These are phyloP conservation scores for Fusarium solani-melongenae DNA, from an alignment of 2,329 filamentous ascomycete genomes.

Conservation along the genomic window DNA sequence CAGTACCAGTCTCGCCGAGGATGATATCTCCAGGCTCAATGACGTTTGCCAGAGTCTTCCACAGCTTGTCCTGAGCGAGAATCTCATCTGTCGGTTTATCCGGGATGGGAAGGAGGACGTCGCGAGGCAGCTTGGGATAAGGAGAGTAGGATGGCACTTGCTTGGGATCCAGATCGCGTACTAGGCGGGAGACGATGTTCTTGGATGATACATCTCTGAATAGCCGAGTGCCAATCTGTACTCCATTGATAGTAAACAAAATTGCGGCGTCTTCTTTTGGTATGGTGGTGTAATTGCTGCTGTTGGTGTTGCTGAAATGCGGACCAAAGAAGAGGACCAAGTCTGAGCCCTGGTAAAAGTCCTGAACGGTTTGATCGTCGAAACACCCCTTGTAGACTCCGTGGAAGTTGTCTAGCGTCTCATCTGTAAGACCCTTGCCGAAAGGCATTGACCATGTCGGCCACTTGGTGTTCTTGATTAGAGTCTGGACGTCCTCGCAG, in stretches of 20 bases:
- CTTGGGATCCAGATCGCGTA: background rate
- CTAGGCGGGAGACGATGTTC: background rate
- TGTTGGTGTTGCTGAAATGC: constrained; percentile 60
- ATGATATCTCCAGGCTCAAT: constrained; percentile 65
- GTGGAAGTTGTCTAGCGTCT: background rate
- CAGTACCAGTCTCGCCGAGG: constrained; percentile 68
- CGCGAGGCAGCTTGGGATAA: background rate
- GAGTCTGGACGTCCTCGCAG: constrained; percentile 52
- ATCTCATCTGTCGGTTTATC: background rate
- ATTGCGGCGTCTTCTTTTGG: constrained; percentile 55
- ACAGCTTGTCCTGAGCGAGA: background rate
- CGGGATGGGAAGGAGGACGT: background rate
- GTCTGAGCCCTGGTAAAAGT: constrained; percentile 55
- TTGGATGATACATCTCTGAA: background rate
- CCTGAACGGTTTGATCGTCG: constrained; percentile 36
- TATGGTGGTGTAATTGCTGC: constrained; percentile 51
- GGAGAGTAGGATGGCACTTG: background rate
- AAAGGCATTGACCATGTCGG: constrained; percentile 51
- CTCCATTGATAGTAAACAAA: background rate
- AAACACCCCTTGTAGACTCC: background rate
- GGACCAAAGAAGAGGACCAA: constrained; percentile 59
- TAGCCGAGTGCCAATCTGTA: background rate
- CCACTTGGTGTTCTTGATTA: constrained; percentile 57
- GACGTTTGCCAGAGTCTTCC: constrained; percentile 52
- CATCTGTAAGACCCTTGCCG: background rate